Evolutionary conservation across 1,139 yeast genomes (phyloP), one percentile per base, ranked within the genome.

Genomic region (Hyphopichia fennica): DNA sequence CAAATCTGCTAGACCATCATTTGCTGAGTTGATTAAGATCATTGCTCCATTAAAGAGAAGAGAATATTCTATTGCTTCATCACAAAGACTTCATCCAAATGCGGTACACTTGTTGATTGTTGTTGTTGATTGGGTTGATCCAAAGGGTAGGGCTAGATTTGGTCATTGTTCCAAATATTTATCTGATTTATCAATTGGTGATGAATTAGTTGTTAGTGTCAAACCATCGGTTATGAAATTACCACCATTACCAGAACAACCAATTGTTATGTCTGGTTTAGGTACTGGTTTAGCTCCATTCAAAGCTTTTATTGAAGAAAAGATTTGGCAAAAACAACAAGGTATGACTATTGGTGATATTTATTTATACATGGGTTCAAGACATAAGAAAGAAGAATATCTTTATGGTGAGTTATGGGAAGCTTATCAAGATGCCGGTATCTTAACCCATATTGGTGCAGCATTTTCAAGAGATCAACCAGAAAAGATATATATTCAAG

Each of bases 251-350:
- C 77, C 96, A 10, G 79, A 83, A 37, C 95, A 88, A 62, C 98
- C 99, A 25, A 86, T 93, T 55, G 84, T 93, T 49, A 91, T 93
- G 98, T 85, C 96, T 51, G 99, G 99, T 57, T 77, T 93, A 53
- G 99, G 99, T 68, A 93, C 99, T 44, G 99, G 99, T 49, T 79
- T 93, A 56, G 99, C 99, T 18, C 99, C 99, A 44, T 93, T 93
- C 82, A 91, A 93, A 75, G 99, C 98, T 1, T 90, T 93, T 59
- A 79, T 91, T 46, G 98, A 93, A 68, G 98, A 93, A 69, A 91
- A 90, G 73, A 80, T 87, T 56, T 89, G 95, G 91, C 98, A 93
- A 72, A 76, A 84, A 63, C 79, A 85, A 54, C 95, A 89, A 63
- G 98, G 98, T 38, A 64, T 78, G 66, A 87, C 84, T 53, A 88